Percentiles rank a stretch among this genome's conserved stretches.
Evolutionary conservation across 2,329 filamentous ascomycete species (phyloP).

Genomic region (Fusarium nanum): DNA sequence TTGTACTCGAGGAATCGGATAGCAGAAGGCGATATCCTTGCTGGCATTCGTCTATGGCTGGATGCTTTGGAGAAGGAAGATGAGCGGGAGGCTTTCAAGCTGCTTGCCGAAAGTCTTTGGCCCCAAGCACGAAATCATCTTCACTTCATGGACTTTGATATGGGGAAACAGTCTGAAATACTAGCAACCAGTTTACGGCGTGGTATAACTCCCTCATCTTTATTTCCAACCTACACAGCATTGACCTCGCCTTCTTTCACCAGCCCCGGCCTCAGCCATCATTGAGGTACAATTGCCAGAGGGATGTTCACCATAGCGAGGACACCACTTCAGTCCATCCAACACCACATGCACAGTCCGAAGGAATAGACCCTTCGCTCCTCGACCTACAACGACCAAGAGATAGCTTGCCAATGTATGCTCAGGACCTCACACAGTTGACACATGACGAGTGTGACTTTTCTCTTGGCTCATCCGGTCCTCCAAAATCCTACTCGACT

Average conservation of each 20-base stretch:
- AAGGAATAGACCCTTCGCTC: not conserved
- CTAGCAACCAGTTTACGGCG: not conserved
- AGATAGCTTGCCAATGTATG: not conserved
- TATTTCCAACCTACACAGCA: accelerated
- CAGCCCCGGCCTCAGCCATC: not conserved
- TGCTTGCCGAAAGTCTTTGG: slow-evolving; percentile 23
- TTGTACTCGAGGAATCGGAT: not conserved
- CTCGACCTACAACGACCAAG: not conserved
- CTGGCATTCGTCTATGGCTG: slow-evolving; percentile 30
- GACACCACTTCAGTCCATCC: not conserved
- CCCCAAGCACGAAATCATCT: slow-evolving; percentile 28
- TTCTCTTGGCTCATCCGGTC: not conserved
- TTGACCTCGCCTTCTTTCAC: not conserved
- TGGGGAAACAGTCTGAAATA: not conserved
- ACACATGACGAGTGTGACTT: not conserved
- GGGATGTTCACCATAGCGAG: not conserved
- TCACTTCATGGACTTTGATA: not conserved
- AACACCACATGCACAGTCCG: not conserved
- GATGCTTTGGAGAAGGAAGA: slow-evolving; percentile 10
- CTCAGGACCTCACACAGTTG: not conserved
- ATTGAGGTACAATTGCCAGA: not conserved
- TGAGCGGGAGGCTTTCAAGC: slow-evolving; percentile 23
- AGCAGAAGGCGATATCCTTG: slow-evolving; percentile 7
- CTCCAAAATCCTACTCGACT: too few species aligned
- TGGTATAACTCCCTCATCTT: not conserved